These are phyloP conservation scores for Artemisia tridentata DNA, from an alignment of 129 eudicot genomes.

Conservation along the genomic window DNA sequence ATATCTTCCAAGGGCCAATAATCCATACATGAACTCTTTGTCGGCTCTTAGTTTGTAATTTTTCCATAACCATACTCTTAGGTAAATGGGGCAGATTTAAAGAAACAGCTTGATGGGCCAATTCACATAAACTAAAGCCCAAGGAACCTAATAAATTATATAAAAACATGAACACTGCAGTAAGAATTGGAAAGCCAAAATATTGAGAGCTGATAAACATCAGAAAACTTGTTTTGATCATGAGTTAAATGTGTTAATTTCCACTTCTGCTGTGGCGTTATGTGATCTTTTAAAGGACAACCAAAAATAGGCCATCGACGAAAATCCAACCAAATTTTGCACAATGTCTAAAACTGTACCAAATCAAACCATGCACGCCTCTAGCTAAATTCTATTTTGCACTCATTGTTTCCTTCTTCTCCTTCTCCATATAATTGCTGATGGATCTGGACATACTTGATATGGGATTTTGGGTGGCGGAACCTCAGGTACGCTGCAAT, in stretches of 20 bases:
- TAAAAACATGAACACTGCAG: background rate
- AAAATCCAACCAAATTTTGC: constrained; percentile 12
- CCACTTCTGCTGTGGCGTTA: constrained; percentile 19
- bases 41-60: no score
- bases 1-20: no score
- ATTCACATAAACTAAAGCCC: background rate
- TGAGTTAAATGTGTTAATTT: constrained; percentile 28
- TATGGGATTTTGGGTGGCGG: constrained; percentile 70
- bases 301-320: background rate
- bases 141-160: background rate
- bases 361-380: constrained; percentile 22
- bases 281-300: background rate
- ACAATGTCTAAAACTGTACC: constrained; percentile 12
- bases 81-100: background rate
- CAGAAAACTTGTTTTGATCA: constrained; percentile 14
- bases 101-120: background rate
- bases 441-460: constrained; percentile 80
- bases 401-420: constrained; percentile 41
- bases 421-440: constrained; percentile 83
- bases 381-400: constrained; percentile 2
- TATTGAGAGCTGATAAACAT: constrained; percentile 8
- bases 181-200: background rate
- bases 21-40: no score
- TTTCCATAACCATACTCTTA: no score
- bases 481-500: constrained; percentile 64